phyloP scores from a whole-genome alignment of 805 yeast species.

The Saturnispora zaruensis region DNA sequence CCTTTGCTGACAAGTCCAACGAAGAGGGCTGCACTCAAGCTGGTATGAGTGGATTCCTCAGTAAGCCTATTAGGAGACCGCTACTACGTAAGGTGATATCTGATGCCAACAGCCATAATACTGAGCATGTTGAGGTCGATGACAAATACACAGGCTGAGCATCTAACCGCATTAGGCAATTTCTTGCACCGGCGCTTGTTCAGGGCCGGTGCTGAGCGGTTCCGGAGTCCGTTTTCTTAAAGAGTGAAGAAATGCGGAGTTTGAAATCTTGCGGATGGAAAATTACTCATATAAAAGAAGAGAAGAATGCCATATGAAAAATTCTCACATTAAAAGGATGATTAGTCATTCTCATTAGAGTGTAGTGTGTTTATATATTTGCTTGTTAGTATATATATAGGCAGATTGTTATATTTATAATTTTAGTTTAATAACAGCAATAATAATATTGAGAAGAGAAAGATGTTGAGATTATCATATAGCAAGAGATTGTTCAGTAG shows the following conservation, averaged over 20 bases:
- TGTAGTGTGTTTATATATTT: too few relatives aligned
- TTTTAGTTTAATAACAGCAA: not conserved
- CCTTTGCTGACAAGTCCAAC: constrained; percentile 89
- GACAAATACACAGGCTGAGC: too few relatives aligned
- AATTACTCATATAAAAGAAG: not conserved
- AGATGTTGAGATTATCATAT: not conserved
- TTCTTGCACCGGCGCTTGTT: not conserved
- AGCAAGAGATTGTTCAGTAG: constrained; percentile 20
- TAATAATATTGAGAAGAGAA: not conserved
- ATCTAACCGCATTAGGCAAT: not conserved
- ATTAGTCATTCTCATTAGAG: not conserved
- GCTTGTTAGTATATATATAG: not conserved
- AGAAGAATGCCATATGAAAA: not conserved
- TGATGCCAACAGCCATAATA: constrained; percentile 29
- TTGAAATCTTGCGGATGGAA: not conserved
- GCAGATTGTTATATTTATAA: not conserved
- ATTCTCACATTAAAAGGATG: not conserved
- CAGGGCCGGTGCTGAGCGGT: not conserved
- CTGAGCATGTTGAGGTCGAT: too few relatives aligned
- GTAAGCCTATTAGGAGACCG: constrained; percentile 77
- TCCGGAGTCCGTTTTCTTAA: not conserved
- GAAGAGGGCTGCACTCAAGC: constrained; percentile 74
- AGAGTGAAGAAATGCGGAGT: not conserved
- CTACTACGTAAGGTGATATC: constrained; percentile 50
- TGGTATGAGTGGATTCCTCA: constrained; percentile 90